Percentiles rank a stretch among this genome's conserved stretches.
Conservation (phyloP, 345 rosid species). For the Bruguiera sexangula region DNA sequence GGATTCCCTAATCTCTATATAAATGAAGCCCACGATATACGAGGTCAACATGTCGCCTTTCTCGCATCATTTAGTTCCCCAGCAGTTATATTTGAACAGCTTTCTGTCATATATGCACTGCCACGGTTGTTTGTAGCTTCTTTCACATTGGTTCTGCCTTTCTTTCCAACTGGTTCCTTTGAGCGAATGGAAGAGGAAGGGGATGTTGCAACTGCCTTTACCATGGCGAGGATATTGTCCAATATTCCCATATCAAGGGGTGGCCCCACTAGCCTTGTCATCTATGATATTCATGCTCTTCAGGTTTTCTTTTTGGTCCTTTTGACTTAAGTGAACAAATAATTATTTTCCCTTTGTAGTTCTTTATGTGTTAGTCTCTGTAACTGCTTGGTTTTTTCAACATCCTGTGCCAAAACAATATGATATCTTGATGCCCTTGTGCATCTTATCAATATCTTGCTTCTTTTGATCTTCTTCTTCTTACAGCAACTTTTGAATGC, state of each 20-base stretch:
- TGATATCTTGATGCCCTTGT: too few species aligned
- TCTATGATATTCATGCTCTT: slow-evolving; percentile 94
- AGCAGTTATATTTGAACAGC: slow-evolving; percentile 88
- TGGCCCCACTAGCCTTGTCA: slow-evolving; percentile 92
- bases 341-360: background rate
- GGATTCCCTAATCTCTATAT: slow-evolving; percentile 94
- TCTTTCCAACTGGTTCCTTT: slow-evolving; percentile 96
- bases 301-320: slow-evolving; percentile 48
- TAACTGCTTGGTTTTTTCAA: too few species aligned
- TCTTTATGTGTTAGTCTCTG: background rate
- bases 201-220: slow-evolving; percentile 96
- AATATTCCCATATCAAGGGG: slow-evolving; percentile 96
- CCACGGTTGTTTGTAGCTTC: slow-evolving; percentile 91
- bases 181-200: slow-evolving; percentile 99
- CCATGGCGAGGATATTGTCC: slow-evolving; percentile 94
- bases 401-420: too few species aligned
- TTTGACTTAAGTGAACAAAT: background rate
- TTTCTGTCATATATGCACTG: slow-evolving; percentile 91
- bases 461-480: too few species aligned
- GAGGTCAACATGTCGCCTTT: slow-evolving; percentile 95
- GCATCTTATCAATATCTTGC: too few species aligned
- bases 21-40: slow-evolving; percentile 83
- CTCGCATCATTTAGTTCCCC: slow-evolving; percentile 93
- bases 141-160: slow-evolving; percentile 86
- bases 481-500: too few species aligned